These are phyloP conservation scores for Pseudogymnoascus sp. DNA, from an alignment of 2,329 filamentous ascomycete genomes.

Conservation along the genomic window DNA sequence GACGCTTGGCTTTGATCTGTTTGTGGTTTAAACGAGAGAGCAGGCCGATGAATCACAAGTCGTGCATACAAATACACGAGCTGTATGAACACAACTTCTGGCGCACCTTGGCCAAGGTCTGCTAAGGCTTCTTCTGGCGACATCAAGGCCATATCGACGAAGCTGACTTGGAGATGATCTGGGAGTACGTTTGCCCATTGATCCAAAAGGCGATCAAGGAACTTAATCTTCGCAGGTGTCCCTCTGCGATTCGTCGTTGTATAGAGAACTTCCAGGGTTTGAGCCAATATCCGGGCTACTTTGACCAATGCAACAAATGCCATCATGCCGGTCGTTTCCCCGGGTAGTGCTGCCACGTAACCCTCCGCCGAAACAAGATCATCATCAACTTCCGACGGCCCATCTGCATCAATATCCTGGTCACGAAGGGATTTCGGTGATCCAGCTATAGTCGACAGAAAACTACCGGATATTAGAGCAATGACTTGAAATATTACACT, in stretches of 20 bases:
- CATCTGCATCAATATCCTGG: constrained; percentile 13
- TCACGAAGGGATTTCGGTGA: constrained; percentile 17
- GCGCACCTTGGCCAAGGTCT: constrained; percentile 7
- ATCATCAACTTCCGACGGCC: constrained; percentile 15
- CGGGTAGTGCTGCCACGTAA: constrained; percentile 13
- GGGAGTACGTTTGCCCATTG: constrained; percentile 16
- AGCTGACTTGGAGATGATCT: constrained; percentile 15
- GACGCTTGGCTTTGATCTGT: neutral
- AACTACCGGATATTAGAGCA: neutral
- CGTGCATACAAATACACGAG: constrained; percentile 14
- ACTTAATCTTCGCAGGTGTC: constrained; percentile 15
- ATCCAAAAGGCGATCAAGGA: constrained; percentile 14
- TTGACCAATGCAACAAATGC: constrained; percentile 16
- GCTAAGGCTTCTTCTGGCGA: constrained; percentile 3
- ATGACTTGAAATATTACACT: neutral
- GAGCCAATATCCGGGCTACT: constrained; percentile 14
- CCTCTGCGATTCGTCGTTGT: constrained; percentile 15
- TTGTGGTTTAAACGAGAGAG: constrained; percentile 12
- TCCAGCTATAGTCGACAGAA: constrained; percentile 14
- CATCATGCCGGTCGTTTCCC: constrained; percentile 17
- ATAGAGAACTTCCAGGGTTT: constrained; percentile 16
- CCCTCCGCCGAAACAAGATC: constrained; percentile 15
- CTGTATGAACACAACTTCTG: constrained; percentile 16
- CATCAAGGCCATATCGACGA: neutral
- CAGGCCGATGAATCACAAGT: constrained; percentile 14